Evolutionary conservation across 768 basidiomycete genomes (phyloP).

Genomic region (Collybiopsis confluens): DNA sequence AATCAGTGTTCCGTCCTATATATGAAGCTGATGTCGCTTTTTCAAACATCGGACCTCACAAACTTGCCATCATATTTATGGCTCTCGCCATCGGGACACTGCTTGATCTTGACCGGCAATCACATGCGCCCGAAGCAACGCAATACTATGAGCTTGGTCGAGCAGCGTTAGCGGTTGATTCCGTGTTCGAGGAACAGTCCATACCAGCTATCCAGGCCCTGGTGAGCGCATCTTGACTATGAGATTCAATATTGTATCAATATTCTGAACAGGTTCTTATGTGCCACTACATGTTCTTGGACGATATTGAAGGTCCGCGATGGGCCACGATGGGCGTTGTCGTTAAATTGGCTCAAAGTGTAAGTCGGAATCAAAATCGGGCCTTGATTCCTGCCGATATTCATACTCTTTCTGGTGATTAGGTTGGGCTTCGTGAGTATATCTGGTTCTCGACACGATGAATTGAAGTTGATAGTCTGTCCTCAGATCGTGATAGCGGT

Average conservation of each 20-base stretch:
- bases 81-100: conserved; percentile 63
- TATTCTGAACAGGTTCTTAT: conserved; percentile 45
- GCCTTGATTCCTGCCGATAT: not conserved
- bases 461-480: conserved; percentile 10
- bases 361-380: conserved; percentile 28
- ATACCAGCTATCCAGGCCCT: conserved; percentile 63
- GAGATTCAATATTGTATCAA: conserved; percentile 13
- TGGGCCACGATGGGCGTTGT: conserved; percentile 72
- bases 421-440: conserved; percentile 67
- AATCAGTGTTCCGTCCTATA: conserved; percentile 46
- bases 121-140: conserved; percentile 51
- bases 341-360: conserved; percentile 67
- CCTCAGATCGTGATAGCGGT: conserved; percentile 61
- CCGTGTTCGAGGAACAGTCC: conserved; percentile 60
- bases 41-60: conserved; percentile 45
- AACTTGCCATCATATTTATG: conserved; percentile 56
- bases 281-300: conserved; percentile 43
- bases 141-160: conserved; percentile 59
- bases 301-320: conserved; percentile 50
- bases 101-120: conserved; percentile 52
- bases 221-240: conserved; percentile 28
- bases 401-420: conserved; percentile 5
- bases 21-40: conserved; percentile 39
- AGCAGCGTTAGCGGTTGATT: conserved; percentile 56
- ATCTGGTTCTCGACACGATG: conserved; percentile 10